phyloP scores from a whole-genome alignment of 805 yeast genomes.

The Spathaspora gorwiae region DNA sequence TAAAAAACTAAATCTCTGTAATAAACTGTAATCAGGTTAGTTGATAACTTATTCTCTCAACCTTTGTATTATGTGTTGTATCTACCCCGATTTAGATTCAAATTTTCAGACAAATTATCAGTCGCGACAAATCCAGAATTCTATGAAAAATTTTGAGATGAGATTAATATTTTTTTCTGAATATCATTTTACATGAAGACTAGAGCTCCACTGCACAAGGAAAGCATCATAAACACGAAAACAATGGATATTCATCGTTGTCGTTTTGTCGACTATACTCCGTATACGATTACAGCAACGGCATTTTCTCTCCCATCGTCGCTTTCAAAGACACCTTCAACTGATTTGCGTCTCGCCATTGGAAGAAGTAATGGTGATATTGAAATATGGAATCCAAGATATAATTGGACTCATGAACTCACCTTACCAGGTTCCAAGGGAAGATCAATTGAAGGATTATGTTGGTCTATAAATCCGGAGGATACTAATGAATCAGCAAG shows the following conservation, averaged over 20 bases:
- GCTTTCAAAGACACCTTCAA: conserved; percentile 34
- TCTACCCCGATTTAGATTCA: not conserved
- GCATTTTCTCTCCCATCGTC: conserved; percentile 65
- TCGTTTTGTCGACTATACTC: conserved; percentile 83
- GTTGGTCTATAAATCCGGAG: conserved; percentile 60
- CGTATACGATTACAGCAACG: conserved; percentile 77
- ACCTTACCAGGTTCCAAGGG: conserved; percentile 73
- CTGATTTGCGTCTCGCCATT: conserved; percentile 73
- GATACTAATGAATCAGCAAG: conserved; percentile 59
- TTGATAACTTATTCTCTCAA: not conserved
- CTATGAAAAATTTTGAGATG: conserved; percentile 3
- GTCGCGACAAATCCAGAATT: not conserved
- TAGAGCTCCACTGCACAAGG: not conserved
- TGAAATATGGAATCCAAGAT: conserved; percentile 89
- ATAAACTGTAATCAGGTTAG: not conserved
- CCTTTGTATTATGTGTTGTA: not conserved
- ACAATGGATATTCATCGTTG: conserved; percentile 81
- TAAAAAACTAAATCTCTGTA: not conserved
- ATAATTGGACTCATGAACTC: conserved; percentile 75
- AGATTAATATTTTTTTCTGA: conserved; percentile 1
- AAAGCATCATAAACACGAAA: not conserved
- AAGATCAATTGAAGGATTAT: conserved; percentile 82
- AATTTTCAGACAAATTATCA: not conserved
- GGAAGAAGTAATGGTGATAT: conserved; percentile 94
- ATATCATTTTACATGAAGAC: not conserved